Evolutionary conservation across 2,329 filamentous ascomycete species (phyloP), one percentile per base, ranked within the genome.

Genomic region (Fusarium stilboides): DNA sequence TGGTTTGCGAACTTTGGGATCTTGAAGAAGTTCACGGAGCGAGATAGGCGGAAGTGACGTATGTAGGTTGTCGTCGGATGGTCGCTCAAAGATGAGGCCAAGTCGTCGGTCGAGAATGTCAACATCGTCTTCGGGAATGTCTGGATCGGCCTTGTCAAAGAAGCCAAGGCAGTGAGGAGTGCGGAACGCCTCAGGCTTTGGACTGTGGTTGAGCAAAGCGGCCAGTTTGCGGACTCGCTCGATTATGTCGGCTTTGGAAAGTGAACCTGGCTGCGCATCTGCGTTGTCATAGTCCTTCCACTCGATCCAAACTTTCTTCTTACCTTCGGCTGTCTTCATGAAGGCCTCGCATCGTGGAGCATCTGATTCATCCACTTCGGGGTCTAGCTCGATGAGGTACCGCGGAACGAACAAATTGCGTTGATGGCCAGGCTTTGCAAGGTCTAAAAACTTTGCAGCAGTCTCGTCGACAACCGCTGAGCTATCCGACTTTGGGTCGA

Each of bases 21-120:
- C 73, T 14, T 74, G 70, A 10, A 88, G 80, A 1, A 88, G 78
- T 4, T 84, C 77, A 46, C 81, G 80, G 3, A 88, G 80, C 3
- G 85, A 86, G 1, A 82, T 74, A 0, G 86, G 85, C 1, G 79
- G 77, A 6, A 80, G 65, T 3, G 74, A 74, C 1, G 79, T 74
- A 20, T 82, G 72, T 1, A 82, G 68, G 4, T 76, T 57, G 20
- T 80, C 76, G 17, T 79, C 77, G 1, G 73, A 57, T 2, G 86
- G 85, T 13, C 85, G 82, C 51, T 85, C 82, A 63, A 88, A 89
- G 12, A 88, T 80, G 19, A 89, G 80, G 4, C 86, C 87, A 15
- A 87, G 83, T 14, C 84, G 81, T 46, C 77, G 74, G 55, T 81
- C 80, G 44, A 81, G 74, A 13, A 81, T 78, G 49, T 79, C 78